Conservation (phyloP, 1,284 basidiomycete species). For the Golubevia pallescens region DNA sequence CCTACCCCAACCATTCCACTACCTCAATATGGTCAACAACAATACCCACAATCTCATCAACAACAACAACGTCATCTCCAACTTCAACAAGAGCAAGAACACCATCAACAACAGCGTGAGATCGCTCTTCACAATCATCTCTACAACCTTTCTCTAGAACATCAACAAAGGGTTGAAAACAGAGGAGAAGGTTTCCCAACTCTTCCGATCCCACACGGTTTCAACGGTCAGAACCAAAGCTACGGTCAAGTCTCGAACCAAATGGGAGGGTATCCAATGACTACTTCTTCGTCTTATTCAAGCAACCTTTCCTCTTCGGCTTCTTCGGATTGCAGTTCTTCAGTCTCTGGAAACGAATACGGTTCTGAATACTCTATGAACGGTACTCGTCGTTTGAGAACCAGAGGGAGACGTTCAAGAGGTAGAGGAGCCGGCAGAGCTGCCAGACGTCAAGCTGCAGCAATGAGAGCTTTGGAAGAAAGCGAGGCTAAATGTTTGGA, state of each 20-base stretch:
- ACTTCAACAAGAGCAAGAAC: neutral
- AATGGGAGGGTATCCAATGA: neutral
- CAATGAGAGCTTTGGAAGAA: slow-evolving; percentile 19
- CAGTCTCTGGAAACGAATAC: slow-evolving; percentile 1
- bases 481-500: slow-evolving; percentile 1
- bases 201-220: neutral
- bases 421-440: slow-evolving; percentile 44
- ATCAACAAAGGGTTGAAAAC: neutral
- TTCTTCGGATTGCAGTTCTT: neutral
- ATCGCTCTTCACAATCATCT: neutral
- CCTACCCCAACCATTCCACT: slow-evolving; percentile 25
- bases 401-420: slow-evolving; percentile 32
- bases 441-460: slow-evolving; percentile 36
- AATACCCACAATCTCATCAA: neutral
- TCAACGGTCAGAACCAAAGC: neutral
- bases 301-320: neutral
- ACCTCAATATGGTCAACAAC: slow-evolving; percentile 3
- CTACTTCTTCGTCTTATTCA: neutral
- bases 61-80: neutral
- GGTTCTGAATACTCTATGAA: neutral
- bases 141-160: neutral
- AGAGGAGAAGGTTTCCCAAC: neutral
- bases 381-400: slow-evolving; percentile 21
- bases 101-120: neutral
- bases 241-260: neutral